phyloP scores from a whole-genome alignment of 257 asterid species.

The Osmanthus fragrans region DNA sequence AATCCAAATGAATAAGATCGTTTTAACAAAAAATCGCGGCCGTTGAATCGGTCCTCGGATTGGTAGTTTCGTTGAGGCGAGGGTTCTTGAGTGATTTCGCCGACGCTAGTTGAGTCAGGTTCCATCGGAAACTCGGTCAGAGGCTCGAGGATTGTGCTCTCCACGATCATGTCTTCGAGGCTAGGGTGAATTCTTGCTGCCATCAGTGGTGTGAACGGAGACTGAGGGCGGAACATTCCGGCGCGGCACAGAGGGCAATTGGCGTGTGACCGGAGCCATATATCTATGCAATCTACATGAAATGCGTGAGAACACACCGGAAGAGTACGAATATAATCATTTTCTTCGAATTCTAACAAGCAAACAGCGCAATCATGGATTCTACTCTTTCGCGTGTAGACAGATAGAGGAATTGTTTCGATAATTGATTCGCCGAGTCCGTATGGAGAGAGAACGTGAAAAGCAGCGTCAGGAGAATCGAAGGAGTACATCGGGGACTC shows the following conservation, averaged over 20 bases:
- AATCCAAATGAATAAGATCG: conserved; percentile 92
- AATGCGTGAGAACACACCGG: conserved; percentile 82
- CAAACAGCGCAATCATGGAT: conserved; percentile 87
- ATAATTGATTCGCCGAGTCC: conserved; percentile 87
- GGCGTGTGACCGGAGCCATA: conserved; percentile 91
- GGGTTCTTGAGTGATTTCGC: conserved; percentile 55
- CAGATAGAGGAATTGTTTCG: conserved; percentile 76
- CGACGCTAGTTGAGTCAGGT: conserved; percentile 36
- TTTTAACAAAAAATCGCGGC: conserved; percentile 72
- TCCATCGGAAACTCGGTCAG: conserved; percentile 51
- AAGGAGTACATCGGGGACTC: conserved; percentile 80
- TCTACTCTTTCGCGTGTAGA: conserved; percentile 54
- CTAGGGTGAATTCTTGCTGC: conserved; percentile 84
- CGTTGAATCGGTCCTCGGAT: conserved; percentile 65
- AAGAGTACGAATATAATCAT: conserved; percentile 87
- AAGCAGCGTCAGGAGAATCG: conserved; percentile 59
- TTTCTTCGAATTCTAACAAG: conserved; percentile 70
- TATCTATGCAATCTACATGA: conserved; percentile 93
- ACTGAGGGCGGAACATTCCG: conserved; percentile 62
- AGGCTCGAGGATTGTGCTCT: conserved; percentile 58
- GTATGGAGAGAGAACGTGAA: conserved; percentile 75
- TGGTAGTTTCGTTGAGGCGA: conserved; percentile 58
- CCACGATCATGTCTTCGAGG: conserved; percentile 69
- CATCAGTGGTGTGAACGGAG: conserved; percentile 90
- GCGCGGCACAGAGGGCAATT: conserved; percentile 97